Conservation (phyloP, 371 early-diverging fungal species). For the Chytridium lagenaria region DNA sequence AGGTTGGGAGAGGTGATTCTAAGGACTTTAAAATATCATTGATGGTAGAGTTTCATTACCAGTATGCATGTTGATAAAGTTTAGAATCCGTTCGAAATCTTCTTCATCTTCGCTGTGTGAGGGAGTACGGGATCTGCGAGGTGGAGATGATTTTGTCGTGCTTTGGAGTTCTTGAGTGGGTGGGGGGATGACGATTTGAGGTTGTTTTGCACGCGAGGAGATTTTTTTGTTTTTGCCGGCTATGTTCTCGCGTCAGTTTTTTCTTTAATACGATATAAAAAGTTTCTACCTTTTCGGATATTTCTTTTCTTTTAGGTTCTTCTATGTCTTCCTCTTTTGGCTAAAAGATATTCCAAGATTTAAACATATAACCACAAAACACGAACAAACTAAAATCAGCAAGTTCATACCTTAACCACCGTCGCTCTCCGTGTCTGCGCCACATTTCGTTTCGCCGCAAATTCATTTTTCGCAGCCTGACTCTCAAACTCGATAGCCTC, state of each 20-base stretch:
- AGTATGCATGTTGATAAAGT: slow-evolving; percentile 5
- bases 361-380: too few species aligned
- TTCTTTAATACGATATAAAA: neutral
- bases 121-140: too few species aligned
- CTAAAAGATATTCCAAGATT: too few species aligned
- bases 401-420: neutral
- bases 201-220: neutral
- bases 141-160: too few species aligned
- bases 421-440: neutral
- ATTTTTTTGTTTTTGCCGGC: neutral
- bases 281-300: neutral
- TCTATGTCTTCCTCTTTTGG: too few species aligned
- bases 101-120: slow-evolving; percentile 3
- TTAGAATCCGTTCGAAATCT: neutral
- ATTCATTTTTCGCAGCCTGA: too few species aligned
- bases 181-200: neutral
- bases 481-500: neutral
- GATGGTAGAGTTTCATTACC: neutral
- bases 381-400: neutral
- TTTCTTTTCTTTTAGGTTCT: too few species aligned
- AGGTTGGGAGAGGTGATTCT: slow-evolving; percentile 22
- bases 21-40: neutral
- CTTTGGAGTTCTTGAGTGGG: neutral
- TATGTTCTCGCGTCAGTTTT: neutral
- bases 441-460: neutral